A percentile compares a stretch with the other conserved stretches of the same genome.
These are phyloP conservation scores for Isabelozyma heimii DNA, from an alignment of 805 yeast species.

Conservation along the genomic window DNA sequence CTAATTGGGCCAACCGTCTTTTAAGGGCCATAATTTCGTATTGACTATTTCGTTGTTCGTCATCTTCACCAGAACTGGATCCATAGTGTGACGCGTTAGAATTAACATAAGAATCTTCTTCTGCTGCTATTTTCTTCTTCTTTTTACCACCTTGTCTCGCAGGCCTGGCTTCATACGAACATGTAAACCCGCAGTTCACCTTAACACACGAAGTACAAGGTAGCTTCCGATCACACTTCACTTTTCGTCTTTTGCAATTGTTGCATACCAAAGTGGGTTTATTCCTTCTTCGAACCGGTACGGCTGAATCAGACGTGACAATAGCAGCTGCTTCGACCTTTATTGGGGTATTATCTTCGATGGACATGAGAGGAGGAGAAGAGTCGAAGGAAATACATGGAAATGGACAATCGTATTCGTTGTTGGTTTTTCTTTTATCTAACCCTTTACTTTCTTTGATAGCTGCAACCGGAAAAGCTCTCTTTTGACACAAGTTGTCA, in stretches of 20 bases:
- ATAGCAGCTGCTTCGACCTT: not conserved
- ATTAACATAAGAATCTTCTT: not conserved
- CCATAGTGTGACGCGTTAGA: not conserved
- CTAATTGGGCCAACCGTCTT: not conserved
- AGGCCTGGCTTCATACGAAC: conserved; percentile 16
- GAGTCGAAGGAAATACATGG: not conserved
- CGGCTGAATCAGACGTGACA: not conserved
- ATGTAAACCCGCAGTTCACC: conserved; percentile 13
- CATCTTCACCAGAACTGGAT: not conserved
- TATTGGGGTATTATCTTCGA: not conserved
- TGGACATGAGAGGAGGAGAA: not conserved
- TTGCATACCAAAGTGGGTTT: conserved; percentile 24
- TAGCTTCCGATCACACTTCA: conserved; percentile 21
- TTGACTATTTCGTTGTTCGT: not conserved
- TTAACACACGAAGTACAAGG: conserved; percentile 24
- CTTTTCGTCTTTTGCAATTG: conserved; percentile 23
- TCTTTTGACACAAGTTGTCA: too few species aligned
- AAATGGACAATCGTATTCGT: not conserved
- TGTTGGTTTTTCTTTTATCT: too few species aligned
- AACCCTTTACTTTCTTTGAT: too few species aligned
- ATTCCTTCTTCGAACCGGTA: conserved; percentile 1
- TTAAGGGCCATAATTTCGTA: not conserved
- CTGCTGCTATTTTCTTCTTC: not conserved
- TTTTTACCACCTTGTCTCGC: not conserved
- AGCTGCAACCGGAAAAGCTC: too few species aligned